Percentiles rank a stretch among this genome's conserved stretches.
Conservation (phyloP, 306 rosid genomes). For the Rosa rugosa region DNA sequence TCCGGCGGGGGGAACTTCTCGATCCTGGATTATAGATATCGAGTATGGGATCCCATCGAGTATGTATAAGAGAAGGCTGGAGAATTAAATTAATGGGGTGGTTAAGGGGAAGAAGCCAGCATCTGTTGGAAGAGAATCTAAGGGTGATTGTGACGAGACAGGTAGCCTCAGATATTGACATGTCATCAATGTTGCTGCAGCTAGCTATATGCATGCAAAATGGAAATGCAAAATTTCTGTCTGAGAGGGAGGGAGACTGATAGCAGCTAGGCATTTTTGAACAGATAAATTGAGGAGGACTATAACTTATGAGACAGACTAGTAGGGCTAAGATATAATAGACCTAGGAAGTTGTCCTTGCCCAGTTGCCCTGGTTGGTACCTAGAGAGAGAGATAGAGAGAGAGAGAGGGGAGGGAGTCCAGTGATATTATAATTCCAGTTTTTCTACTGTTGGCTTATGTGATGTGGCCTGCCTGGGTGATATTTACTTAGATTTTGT, state of each 20-base stretch:
- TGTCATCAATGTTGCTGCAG: conserved; percentile 25
- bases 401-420: neutral
- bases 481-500: conserved; percentile 42
- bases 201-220: conserved; percentile 3
- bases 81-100: neutral
- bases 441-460: conserved; percentile 19
- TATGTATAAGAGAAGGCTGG: neutral
- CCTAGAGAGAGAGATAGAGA: neutral
- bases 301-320: conserved; percentile 13
- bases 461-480: conserved; percentile 7
- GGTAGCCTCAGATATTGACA: conserved; percentile 63
- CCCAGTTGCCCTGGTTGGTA: too few species aligned
- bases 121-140: conserved; percentile 43
- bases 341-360: neutral
- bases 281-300: neutral
- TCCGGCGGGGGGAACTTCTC: neutral
- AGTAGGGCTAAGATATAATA: neutral
- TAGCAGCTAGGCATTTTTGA: neutral
- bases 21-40: neutral
- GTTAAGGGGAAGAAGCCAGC: neutral
- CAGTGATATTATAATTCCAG: neutral
- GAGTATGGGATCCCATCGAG: neutral
- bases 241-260: neutral
- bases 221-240: neutral
- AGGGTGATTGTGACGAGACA: conserved; percentile 62